phyloP scores from a whole-genome alignment of 805 yeast species.

The Teunomyces pallodes region DNA sequence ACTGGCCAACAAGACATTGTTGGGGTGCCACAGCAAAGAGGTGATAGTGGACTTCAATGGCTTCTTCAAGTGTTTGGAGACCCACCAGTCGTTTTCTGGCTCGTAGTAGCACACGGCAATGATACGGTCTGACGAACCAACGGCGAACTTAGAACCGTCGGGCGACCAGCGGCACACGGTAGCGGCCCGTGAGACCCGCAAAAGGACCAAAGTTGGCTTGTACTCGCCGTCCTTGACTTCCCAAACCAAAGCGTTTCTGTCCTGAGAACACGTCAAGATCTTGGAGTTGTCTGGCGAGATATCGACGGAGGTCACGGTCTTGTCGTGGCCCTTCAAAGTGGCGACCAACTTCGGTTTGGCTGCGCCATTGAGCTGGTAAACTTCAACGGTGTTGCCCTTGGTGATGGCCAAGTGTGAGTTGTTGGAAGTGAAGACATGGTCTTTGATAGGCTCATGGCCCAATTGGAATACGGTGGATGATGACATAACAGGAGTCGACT shows the following conservation, averaged over 20 bases:
- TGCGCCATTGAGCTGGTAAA: constrained; percentile 53
- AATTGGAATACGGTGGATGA: constrained; percentile 53
- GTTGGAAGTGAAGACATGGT: constrained; percentile 83
- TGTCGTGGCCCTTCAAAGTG: constrained; percentile 80
- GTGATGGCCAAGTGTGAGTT: constrained; percentile 70
- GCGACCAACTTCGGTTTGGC: constrained; percentile 62
- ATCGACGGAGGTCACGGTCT: constrained; percentile 92
- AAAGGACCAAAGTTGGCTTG: constrained; percentile 86
- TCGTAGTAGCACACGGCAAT: constrained; percentile 96
- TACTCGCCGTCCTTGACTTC: constrained; percentile 60
- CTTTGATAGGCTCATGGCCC: constrained; percentile 84
- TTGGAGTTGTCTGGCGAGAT: constrained; percentile 76
- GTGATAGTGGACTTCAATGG: constrained; percentile 88
- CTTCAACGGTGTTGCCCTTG: constrained; percentile 70
- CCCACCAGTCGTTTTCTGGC: constrained; percentile 98
- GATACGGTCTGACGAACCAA: constrained; percentile 91
- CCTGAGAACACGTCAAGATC: constrained; percentile 96
- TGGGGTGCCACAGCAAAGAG: constrained; percentile 89
- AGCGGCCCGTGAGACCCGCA: constrained; percentile 94
- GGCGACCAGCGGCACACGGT: constrained; percentile 96
- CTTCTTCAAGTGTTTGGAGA: constrained; percentile 92
- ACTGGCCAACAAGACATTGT: constrained; percentile 79
- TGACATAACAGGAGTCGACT: constrained; percentile 27
- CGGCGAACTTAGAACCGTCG: constrained; percentile 91
- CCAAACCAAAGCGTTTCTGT: constrained; percentile 97